Base-by-base conservation (phyloP, 495 filamentous ascomycete genomes). In the Neurospora sublineolata region DNA sequence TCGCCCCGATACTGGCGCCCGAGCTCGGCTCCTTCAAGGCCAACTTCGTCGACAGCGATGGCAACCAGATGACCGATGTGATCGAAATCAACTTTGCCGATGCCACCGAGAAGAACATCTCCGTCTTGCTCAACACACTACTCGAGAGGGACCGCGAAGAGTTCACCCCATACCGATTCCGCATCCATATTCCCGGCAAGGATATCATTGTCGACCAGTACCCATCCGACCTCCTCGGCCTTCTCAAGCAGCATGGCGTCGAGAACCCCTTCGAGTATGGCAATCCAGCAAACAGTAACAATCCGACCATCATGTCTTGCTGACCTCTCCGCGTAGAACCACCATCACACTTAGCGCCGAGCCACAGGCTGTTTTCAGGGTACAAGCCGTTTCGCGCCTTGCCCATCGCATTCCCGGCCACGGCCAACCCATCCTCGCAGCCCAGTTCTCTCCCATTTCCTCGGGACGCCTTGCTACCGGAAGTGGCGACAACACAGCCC, bases 361-460 rank as follows among this genome's bases (percentile, higher is more conserved):
- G 38, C 94, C 95, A 0, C 95, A 98, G 80, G 92, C 94, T 2
- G 91, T 99, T 5, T 98, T 99, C 83, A 90, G 90, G 76, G 95
- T 98, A 60, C 93, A 93, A 73, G 92, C 94, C 3, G 93, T 97
- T 37, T 93, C 93, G 33, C 86, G 95, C 77, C 95, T 94, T 82
- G 90, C 94, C 8, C 91, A 94, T 67, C 89, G 90, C 37, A 94
- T 99, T 73, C 87, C 90, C 8, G 95, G 95, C 10, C 96, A 99
- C 78, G 94, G 93, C 4, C 92, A 97, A 77, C 88, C 93, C 0
- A 99, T 99, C 74, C 87, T 99, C 7, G 87, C 92, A 18, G 91
- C 90, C 11, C 89, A 93, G 44, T 99, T 98, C 81, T 96, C 93
- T 0, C 96, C 96, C 0, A 86, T 86, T 33, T 89, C 86, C 4